These are phyloP conservation scores for Polygonum aviculare DNA, from an alignment of 148 eudicot genomes.

Conservation along the genomic window DNA sequence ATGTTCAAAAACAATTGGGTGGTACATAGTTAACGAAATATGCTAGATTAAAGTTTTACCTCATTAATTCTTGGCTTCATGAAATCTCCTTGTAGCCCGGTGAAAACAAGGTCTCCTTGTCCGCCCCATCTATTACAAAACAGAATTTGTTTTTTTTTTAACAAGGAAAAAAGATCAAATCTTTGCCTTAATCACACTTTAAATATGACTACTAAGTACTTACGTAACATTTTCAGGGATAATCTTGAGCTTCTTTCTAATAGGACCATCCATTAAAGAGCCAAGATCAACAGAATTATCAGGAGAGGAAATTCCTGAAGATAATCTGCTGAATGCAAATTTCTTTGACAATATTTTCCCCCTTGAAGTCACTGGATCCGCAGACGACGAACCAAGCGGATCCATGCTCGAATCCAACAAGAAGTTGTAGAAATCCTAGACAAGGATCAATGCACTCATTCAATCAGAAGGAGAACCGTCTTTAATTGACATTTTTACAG, in stretches of 20 bases:
- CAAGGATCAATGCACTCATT: background rate
- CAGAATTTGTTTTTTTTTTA: background rate
- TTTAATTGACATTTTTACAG: background rate
- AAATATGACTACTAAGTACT: conserved; percentile 9
- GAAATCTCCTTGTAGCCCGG: conserved; percentile 46
- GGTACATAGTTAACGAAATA: too few species aligned
- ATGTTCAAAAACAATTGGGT: background rate
- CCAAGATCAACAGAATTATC: conserved; percentile 28
- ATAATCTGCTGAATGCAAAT: conserved; percentile 35
- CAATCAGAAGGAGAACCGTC: background rate
- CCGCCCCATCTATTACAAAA: conserved; percentile 58
- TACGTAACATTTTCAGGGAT: conserved; percentile 59
- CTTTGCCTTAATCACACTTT: background rate
- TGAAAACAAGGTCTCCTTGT: conserved; percentile 49
- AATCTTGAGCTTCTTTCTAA: conserved; percentile 61
- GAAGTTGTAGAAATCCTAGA: conserved; percentile 81
- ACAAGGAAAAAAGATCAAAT: background rate
- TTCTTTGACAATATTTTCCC: conserved; percentile 16
- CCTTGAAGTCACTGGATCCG: conserved; percentile 11
- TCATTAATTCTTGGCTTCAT: conserved; percentile 81
- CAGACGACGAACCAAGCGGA: conserved; percentile 29
- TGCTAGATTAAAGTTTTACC: conserved; percentile 27
- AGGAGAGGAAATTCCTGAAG: conserved; percentile 9
- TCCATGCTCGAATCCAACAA: conserved; percentile 52
- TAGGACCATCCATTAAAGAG: conserved; percentile 54